A percentile compares a stretch with the other conserved stretches of the same genome.
phyloP scores from a whole-genome alignment of 345 rosid genomes.

The Erucastrum elatum region DNA sequence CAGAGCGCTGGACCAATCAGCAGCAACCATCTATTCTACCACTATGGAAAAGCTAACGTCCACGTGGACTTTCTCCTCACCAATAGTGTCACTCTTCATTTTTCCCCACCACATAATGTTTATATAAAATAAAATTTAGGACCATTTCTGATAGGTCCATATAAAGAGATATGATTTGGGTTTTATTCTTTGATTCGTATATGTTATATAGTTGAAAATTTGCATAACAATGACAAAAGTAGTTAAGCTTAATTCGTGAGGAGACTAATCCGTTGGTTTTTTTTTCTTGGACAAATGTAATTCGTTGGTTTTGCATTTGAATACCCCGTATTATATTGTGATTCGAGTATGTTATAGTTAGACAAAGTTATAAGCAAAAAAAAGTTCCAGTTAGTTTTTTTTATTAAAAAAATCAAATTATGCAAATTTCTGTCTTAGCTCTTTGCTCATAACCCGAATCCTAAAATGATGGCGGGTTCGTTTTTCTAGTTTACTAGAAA shows the following conservation, averaged over 20 bases:
- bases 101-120: conserved; percentile 18
- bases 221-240: background rate
- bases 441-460: background rate
- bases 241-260: background rate
- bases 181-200: background rate
- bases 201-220: background rate
- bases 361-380: background rate
- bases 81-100: conserved; percentile 30
- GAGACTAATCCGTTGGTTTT: background rate
- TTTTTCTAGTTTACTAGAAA: background rate
- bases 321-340: background rate
- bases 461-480: background rate
- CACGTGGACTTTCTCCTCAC: conserved; percentile 25
- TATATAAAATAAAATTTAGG: conserved; percentile 3
- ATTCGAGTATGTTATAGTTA: background rate
- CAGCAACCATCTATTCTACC: conserved; percentile 33
- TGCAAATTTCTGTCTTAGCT: background rate
- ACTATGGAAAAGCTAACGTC: conserved; percentile 20
- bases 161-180: background rate
- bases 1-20: conserved; percentile 37
- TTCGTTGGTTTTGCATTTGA: background rate
- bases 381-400: background rate
- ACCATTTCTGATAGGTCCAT: conserved; percentile 13
- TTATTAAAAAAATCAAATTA: background rate
- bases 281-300: background rate